Evolutionary conservation across 495 filamentous ascomycete genomes (phyloP).

Genomic region (Oleoguttula mirabilis): DNA sequence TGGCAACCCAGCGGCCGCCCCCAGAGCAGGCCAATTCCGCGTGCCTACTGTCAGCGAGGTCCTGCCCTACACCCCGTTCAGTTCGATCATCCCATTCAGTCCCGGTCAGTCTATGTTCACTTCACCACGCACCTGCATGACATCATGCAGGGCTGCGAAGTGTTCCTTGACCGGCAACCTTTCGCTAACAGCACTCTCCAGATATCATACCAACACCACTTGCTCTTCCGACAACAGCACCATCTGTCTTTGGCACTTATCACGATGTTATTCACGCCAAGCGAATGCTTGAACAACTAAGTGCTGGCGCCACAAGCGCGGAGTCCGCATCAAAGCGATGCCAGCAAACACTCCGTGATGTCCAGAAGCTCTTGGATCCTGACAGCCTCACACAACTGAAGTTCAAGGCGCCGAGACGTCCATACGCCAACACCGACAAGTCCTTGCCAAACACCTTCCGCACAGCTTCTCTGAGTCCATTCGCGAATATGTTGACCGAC

Average conservation of each 20-base stretch:
- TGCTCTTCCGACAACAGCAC: constrained; percentile 31
- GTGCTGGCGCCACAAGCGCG: constrained; percentile 21
- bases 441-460: not conserved
- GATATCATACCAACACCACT: constrained; percentile 62
- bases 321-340: constrained; percentile 22
- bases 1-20: not conserved
- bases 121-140: too few relatives aligned
- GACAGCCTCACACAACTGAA: constrained; percentile 55
- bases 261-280: constrained; percentile 22
- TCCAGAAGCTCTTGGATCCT: constrained; percentile 57
- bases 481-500: constrained; percentile 48
- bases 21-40: constrained; percentile 10
- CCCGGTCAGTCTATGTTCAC: constrained; percentile 50
- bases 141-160: too few relatives aligned
- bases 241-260: constrained; percentile 31
- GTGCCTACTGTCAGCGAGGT: constrained; percentile 66
- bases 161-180: too few relatives aligned
- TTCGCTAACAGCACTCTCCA: constrained; percentile 25
- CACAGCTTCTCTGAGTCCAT: constrained; percentile 33
- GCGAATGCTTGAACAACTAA: constrained; percentile 22
- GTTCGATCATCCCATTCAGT: constrained; percentile 76
- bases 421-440: not conserved
- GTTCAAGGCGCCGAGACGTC: constrained; percentile 8
- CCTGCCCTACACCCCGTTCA: constrained; percentile 81
- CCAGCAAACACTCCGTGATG: constrained; percentile 40